These are phyloP conservation scores for Moricandia arvensis DNA, from an alignment of 345 rosid species.

Conservation along the genomic window DNA sequence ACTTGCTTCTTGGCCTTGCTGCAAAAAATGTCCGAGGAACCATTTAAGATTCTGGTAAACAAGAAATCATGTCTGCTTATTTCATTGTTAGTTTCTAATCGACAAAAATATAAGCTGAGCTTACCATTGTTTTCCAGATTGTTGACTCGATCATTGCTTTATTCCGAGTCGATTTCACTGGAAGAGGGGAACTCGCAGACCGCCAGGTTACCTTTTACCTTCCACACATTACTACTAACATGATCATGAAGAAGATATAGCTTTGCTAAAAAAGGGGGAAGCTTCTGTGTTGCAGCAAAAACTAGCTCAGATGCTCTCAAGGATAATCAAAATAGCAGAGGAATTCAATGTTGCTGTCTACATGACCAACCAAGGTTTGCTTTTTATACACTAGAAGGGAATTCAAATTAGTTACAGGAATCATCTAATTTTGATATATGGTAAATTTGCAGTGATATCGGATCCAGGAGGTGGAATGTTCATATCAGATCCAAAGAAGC, in stretches of 20 bases:
- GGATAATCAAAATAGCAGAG: neutral
- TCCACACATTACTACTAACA: neutral
- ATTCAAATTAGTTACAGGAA: no score
- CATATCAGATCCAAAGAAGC: slow-evolving; percentile 89
- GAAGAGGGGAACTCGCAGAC: slow-evolving; percentile 92
- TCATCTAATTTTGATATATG: neutral
- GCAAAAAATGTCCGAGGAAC: slow-evolving; percentile 98
- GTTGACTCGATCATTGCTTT: slow-evolving; percentile 85
- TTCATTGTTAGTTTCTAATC: neutral
- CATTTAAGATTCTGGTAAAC: slow-evolving; percentile 72
- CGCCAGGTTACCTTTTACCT: slow-evolving; percentile 53
- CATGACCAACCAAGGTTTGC: slow-evolving; percentile 70
- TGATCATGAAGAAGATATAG: neutral
- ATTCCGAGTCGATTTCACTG: slow-evolving; percentile 81
- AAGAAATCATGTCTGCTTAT: slow-evolving; percentile 3
- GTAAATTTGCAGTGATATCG: slow-evolving; percentile 56
- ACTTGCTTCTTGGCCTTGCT: slow-evolving; percentile 88
- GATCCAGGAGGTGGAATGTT: slow-evolving; percentile 90
- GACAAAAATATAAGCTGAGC: neutral
- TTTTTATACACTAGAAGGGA: neutral
- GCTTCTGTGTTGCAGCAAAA: slow-evolving; percentile 71
- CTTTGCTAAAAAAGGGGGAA: slow-evolving; percentile 7
- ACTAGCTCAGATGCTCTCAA: slow-evolving; percentile 57
- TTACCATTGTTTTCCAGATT: slow-evolving; percentile 45
- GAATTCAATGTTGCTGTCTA: slow-evolving; percentile 78